These are phyloP conservation scores for Cicer cuneatum DNA, from an alignment of 306 rosid genomes.

Conservation along the genomic window DNA sequence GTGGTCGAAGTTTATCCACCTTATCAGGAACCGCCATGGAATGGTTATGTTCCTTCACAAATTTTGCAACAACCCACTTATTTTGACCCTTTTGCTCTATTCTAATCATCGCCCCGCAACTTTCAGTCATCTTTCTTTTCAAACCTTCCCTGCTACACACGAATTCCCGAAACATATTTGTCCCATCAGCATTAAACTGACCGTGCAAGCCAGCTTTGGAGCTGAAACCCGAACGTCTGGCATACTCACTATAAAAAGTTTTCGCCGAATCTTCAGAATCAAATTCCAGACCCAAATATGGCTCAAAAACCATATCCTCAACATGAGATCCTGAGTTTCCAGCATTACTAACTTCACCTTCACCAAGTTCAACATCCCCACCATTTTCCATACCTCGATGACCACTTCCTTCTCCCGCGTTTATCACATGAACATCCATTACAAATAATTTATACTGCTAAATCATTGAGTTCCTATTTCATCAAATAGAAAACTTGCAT, in stretches of 20 bases:
- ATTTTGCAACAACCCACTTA: slow-evolving; percentile 85
- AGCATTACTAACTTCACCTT: slow-evolving; percentile 55
- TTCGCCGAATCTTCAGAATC: slow-evolving; percentile 78
- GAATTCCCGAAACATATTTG: slow-evolving; percentile 63
- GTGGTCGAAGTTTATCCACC: slow-evolving; percentile 70
- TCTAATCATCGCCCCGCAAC: slow-evolving; percentile 81
- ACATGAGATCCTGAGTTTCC: slow-evolving; percentile 55
- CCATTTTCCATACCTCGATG: slow-evolving; percentile 57
- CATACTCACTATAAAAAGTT: slow-evolving; percentile 72
- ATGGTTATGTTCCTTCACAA: slow-evolving; percentile 89
- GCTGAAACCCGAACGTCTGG: slow-evolving; percentile 69
- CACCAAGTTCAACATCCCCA: slow-evolving; percentile 51
- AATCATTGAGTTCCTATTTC: slow-evolving; percentile 39
- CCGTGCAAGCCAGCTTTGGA: slow-evolving; percentile 63
- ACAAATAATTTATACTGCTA: slow-evolving; percentile 38
- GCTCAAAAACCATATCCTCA: slow-evolving; percentile 59
- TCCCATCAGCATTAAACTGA: slow-evolving; percentile 62
- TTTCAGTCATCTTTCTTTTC: slow-evolving; percentile 68
- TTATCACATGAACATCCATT: slow-evolving; percentile 75
- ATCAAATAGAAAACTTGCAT: slow-evolving; percentile 27
- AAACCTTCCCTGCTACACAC: slow-evolving; percentile 75
- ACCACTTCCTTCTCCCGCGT: slow-evolving; percentile 64
- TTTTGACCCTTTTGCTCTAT: slow-evolving; percentile 67
- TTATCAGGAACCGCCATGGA: slow-evolving; percentile 57
- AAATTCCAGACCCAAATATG: slow-evolving; percentile 80